Evolutionary conservation across 768 basidiomycete genomes (phyloP).

Genomic region (Arthromyces matolae): DNA sequence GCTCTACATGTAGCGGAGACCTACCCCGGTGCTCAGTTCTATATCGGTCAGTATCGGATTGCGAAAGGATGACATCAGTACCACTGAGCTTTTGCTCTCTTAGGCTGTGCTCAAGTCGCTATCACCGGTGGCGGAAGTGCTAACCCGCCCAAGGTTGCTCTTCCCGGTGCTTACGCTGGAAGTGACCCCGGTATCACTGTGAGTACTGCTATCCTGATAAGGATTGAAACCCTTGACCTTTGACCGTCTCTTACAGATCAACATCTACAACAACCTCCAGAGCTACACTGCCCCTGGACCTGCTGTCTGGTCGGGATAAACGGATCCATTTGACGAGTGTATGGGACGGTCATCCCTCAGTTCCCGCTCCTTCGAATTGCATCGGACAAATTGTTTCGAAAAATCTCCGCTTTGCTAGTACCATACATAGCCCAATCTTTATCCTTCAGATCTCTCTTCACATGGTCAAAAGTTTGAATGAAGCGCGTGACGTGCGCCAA

Average conservation of each 20-base stretch:
- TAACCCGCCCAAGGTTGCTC: constrained; percentile 43
- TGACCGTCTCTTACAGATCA: constrained; percentile 32
- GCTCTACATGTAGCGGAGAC: constrained; percentile 35
- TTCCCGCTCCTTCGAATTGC: no score
- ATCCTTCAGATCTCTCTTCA: no score
- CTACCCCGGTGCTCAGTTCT: constrained; percentile 51
- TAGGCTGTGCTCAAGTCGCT: constrained; percentile 49
- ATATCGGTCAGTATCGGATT: constrained; percentile 41
- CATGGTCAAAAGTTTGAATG: no score
- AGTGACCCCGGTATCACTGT: constrained; percentile 51
- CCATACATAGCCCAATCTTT: no score
- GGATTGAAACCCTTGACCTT: no score
- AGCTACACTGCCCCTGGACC: constrained; percentile 43
- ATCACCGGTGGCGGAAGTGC: constrained; percentile 44
- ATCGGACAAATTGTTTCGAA: no score
- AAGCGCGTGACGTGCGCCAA: no score
- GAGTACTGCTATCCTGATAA: not conserved
- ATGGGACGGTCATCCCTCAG: no score
- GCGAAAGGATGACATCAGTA: no score
- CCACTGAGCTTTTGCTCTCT: no score
- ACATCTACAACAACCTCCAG: constrained; percentile 56
- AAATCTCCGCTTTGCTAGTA: no score
- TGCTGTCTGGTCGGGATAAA: constrained; percentile 38
- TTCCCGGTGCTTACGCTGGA: constrained; percentile 45
- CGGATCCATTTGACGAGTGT: not conserved